These are phyloP conservation scores for Biscogniauxia marginata DNA, from an alignment of 2,329 filamentous ascomycete genomes.

Conservation along the genomic window DNA sequence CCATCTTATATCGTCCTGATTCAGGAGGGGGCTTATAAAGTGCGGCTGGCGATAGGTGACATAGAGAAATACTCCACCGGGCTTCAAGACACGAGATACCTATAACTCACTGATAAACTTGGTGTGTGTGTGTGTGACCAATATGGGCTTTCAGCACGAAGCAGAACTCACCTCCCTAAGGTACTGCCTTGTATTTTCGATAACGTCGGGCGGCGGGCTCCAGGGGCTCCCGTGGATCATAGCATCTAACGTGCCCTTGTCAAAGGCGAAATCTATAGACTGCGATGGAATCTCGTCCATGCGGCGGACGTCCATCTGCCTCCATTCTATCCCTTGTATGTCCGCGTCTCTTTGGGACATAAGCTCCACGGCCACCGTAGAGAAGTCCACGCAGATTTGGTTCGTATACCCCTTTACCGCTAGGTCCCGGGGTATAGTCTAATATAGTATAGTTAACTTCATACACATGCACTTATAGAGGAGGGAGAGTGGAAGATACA, in stretches of 20 bases:
- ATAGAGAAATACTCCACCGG: constrained; percentile 48
- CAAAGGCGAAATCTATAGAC: constrained; percentile 55
- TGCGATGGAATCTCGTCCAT: constrained; percentile 41
- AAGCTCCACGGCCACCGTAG: constrained; percentile 48
- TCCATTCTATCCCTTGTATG: constrained; percentile 47
- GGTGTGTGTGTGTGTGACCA: not conserved
- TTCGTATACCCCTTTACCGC: constrained; percentile 45
- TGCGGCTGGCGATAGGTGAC: constrained; percentile 55
- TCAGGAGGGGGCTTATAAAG: constrained; percentile 50
- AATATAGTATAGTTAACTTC: not conserved
- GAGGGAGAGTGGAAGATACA: constrained; percentile 15
- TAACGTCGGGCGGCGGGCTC: constrained; percentile 49
- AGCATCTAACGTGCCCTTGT: constrained; percentile 55
- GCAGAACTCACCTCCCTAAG: constrained; percentile 45
- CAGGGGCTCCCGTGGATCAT: constrained; percentile 56
- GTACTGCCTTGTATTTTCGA: constrained; percentile 47
- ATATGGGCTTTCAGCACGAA: no score
- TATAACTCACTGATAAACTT: constrained; percentile 22
- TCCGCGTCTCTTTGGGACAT: constrained; percentile 46
- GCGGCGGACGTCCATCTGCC: constrained; percentile 49
- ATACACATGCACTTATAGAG: not conserved
- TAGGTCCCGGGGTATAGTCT: constrained; percentile 54
- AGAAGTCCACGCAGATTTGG: constrained; percentile 59
- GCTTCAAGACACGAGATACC: constrained; percentile 47
- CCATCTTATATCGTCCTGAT: constrained; percentile 41